Evolutionary conservation across 441 rosid genomes (phyloP), one percentile per base, ranked within the genome.

Genomic region (Kokia cookei): DNA sequence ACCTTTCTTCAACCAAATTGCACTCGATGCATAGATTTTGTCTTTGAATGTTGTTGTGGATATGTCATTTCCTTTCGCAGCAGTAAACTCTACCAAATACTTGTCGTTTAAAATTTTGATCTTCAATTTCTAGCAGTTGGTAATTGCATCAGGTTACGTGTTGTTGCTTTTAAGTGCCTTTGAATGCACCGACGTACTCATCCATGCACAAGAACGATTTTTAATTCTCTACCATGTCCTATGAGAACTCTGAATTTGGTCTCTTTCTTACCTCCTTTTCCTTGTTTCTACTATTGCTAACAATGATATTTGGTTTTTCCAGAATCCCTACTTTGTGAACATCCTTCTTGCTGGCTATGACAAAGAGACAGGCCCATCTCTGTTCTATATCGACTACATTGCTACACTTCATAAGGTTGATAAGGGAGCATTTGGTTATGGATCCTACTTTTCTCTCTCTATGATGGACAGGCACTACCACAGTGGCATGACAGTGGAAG

Each of bases 361-460:
- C 86, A 90, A 89, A 76, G 97, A 93, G 82, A 89, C 89, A 0
- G 98, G 99, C 14, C 94, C 99, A 6, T 90, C 98, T 47, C 93
- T 96, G 9, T 96, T 91, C 88, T 96, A 93, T 81, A 87, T 96
- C 0, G 98, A 96, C 83, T 96, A 96, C 84, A 92, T 96, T 70
- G 97, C 99, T 54, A 90, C 94, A 47, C 92, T 93, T 64, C 98
- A 96, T 91, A 96, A 93, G 86, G 94, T 96, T 45, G 99, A 96
- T 2, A 93, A 88, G 89, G 99, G 92, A 54, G 94, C 98, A 14
- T 96, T 96, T 51, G 99, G 99, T 13, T 96, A 96, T 5, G 99
- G 98, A 0, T 92, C 99, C 29, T 96, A 90, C 78, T 96, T 96
- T 77, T 83, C 91, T 26, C 93, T 96, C 13, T 70, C 99, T 29